Conservation (phyloP, 2,329 filamentous ascomycete genomes). For the Eutypa lata region DNA sequence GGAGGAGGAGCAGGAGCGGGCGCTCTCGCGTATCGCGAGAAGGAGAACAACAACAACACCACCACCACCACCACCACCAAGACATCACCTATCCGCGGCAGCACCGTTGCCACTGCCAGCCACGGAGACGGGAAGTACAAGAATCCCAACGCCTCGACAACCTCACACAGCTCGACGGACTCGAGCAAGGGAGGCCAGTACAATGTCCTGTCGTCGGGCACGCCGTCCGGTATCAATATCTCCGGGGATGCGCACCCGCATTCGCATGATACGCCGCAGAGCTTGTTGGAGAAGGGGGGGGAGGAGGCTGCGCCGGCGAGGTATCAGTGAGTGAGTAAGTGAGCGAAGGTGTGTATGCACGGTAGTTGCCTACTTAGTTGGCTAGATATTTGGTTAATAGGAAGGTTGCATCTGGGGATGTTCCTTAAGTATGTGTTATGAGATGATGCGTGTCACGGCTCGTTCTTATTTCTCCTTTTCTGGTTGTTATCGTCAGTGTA, state of each 20-base stretch:
- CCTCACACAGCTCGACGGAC: background rate
- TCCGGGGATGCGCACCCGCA: background rate
- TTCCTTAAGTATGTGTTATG: too few relatives aligned
- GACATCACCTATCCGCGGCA: background rate
- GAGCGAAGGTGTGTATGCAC: too few relatives aligned
- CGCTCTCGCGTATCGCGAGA: background rate
- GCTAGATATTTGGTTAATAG: too few relatives aligned
- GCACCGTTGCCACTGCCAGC: background rate
- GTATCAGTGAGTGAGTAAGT: too few relatives aligned
- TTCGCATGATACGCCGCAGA: background rate
- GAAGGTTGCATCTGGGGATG: too few relatives aligned
- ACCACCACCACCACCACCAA: background rate
- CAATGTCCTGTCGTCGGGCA: slow-evolving; percentile 18
- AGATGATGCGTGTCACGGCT: too few relatives aligned
- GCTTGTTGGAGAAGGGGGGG: too few relatives aligned
- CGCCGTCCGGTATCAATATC: slow-evolving; percentile 16
- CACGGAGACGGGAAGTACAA: too few relatives aligned
- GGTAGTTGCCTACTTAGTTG: too few relatives aligned
- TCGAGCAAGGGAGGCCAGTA: slow-evolving; percentile 11
- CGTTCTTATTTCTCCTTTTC: too few relatives aligned
- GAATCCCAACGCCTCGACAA: background rate
- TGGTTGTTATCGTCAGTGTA: too few relatives aligned
- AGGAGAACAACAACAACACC: background rate
- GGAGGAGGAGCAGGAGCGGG: background rate
- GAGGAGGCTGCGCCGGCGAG: background rate